Evolutionary conservation across 2,329 filamentous ascomycete species (phyloP).

Genomic region (Fusarium concolor): DNA sequence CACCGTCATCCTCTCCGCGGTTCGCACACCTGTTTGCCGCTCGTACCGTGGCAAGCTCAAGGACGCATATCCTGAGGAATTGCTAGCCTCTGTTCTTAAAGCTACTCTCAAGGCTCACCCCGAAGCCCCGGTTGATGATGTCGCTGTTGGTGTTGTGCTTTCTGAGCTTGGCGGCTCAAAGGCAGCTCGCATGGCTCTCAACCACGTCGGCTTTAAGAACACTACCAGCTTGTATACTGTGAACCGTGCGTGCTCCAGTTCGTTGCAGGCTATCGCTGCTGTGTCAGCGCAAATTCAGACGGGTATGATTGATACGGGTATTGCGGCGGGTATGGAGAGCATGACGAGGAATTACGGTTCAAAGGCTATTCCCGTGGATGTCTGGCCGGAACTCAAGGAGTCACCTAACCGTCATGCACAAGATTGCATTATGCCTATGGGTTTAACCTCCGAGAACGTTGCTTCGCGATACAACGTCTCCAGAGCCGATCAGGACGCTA

Average conservation of each 20-base stretch:
- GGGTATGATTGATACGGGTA: slow-evolving; percentile 77
- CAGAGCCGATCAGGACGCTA: slow-evolving; percentile 82
- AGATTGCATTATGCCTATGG: slow-evolving; percentile 96
- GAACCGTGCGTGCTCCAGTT: slow-evolving; percentile 87
- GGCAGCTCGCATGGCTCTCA: slow-evolving; percentile 89
- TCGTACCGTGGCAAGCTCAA: slow-evolving; percentile 86
- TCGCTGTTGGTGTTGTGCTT: slow-evolving; percentile 88
- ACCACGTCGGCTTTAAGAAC: slow-evolving; percentile 81
- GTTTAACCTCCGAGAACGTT: slow-evolving; percentile 89
- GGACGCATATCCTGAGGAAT: slow-evolving; percentile 90
- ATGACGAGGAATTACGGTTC: slow-evolving; percentile 94
- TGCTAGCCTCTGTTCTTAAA: slow-evolving; percentile 74
- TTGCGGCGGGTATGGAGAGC: slow-evolving; percentile 93
- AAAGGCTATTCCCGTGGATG: slow-evolving; percentile 82
- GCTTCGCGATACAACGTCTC: slow-evolving; percentile 79
- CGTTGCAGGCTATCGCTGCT: slow-evolving; percentile 79
- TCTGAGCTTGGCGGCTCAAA: slow-evolving; percentile 92
- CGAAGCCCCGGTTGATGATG: slow-evolving; percentile 74
- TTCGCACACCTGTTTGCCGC: slow-evolving; percentile 87
- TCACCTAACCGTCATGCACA: slow-evolving; percentile 74
- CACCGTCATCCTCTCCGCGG: slow-evolving; percentile 88
- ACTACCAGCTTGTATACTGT: slow-evolving; percentile 84
- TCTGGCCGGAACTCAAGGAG: slow-evolving; percentile 80
- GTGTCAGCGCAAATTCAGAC: slow-evolving; percentile 81
- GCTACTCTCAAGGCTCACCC: slow-evolving; percentile 69